Conservation (phyloP, 1,284 basidiomycete species). For the Sparassis latifolia region DNA sequence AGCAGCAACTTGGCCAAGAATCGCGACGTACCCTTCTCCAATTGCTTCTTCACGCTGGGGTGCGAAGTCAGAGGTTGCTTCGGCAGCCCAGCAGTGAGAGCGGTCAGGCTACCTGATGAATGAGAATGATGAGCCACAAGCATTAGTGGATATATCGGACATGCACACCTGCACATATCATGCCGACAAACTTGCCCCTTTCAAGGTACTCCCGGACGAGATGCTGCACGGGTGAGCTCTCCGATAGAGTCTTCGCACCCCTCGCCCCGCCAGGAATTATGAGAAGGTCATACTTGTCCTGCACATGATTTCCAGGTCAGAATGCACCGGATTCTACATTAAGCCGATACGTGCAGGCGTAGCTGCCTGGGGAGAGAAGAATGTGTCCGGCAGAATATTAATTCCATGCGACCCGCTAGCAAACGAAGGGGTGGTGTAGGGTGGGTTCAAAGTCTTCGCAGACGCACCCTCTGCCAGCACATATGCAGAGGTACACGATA, state of each 20-base stretch:
- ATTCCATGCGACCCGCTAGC: constrained; percentile 71
- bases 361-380: constrained; percentile 38
- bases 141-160: neutral
- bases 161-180: constrained; percentile 74
- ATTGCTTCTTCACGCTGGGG: constrained; percentile 62
- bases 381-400: constrained; percentile 62
- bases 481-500: constrained; percentile 58
- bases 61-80: constrained; percentile 73
- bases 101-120: constrained; percentile 36
- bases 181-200: constrained; percentile 60
- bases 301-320: neutral
- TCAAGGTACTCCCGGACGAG: constrained; percentile 60
- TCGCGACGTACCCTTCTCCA: constrained; percentile 45
- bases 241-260: constrained; percentile 72
- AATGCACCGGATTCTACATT: neutral
- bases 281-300: constrained; percentile 62
- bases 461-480: constrained; percentile 34
- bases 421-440: constrained; percentile 28
- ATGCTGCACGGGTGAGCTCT: constrained; percentile 51
- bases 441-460: neutral
- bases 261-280: constrained; percentile 79
- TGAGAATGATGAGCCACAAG: neutral
- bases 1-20: neutral
- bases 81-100: constrained; percentile 57
- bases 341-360: constrained; percentile 15